Evolutionary conservation across 495 filamentous ascomycete species (phyloP).

Genomic region (Neurospora terricola): DNA sequence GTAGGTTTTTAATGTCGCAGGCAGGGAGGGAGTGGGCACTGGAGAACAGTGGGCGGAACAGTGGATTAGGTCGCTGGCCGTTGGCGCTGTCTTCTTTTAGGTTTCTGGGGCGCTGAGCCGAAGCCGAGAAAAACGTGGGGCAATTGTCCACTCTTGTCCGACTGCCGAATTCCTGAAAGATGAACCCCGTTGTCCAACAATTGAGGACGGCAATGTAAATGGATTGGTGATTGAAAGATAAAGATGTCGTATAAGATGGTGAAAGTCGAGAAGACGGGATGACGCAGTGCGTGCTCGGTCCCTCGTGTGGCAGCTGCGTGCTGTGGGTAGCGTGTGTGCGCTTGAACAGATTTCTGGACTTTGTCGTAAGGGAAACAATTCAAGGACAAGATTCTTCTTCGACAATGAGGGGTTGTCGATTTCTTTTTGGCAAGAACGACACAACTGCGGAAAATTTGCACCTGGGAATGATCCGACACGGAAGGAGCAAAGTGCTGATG

Average conservation of each 20-base stretch:
- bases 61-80: neutral
- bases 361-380: neutral
- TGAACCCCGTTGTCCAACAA: neutral
- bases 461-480: neutral
- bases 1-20: neutral
- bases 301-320: neutral
- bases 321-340: neutral
- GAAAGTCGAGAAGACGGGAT: neutral
- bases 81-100: neutral
- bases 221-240: neutral
- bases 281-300: neutral
- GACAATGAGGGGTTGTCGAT: neutral
- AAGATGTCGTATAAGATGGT: neutral
- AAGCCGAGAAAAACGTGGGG: neutral
- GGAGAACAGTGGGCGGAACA: neutral
- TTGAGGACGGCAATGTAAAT: neutral
- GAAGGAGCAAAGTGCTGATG: neutral
- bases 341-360: neutral
- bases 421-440: neutral
- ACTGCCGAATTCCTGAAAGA: neutral
- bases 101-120: neutral
- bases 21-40: neutral
- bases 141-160: neutral
- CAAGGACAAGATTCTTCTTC: neutral
- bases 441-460: neutral